phyloP scores from a whole-genome alignment of 1,284 basidiomycete genomes.

The Malassezia globosa region DNA sequence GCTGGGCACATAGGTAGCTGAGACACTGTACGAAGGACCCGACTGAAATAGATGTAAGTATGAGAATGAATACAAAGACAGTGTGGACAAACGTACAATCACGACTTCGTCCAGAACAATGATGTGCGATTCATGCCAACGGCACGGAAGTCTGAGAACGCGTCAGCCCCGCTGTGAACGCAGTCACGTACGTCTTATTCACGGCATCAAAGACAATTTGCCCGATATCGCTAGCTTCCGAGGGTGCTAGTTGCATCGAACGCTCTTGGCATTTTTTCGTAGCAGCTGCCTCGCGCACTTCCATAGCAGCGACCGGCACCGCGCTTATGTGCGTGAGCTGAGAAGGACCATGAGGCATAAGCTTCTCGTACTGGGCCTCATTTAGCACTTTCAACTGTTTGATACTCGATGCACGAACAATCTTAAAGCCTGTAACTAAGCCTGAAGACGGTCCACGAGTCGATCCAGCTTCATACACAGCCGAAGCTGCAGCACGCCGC shows the following conservation, averaged over 20 bases:
- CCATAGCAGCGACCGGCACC: conserved; percentile 24
- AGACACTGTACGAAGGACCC: conserved; percentile 29
- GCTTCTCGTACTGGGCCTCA: conserved; percentile 14
- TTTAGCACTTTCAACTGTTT: neutral
- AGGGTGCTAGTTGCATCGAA: conserved; percentile 23
- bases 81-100: conserved; percentile 23
- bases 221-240: conserved; percentile 29
- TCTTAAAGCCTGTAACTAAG: conserved; percentile 27
- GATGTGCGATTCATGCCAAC: conserved; percentile 43
- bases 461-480: conserved; percentile 18
- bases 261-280: conserved; percentile 25
- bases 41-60: conserved; percentile 14
- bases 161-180: no score
- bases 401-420: conserved; percentile 34
- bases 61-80: no score
- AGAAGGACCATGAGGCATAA: neutral
- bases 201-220: conserved; percentile 40
- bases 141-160: conserved; percentile 30
- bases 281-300: conserved; percentile 27
- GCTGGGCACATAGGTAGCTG: conserved; percentile 33
- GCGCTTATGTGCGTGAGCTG: conserved; percentile 20
- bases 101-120: conserved; percentile 46
- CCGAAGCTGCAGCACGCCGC: conserved; percentile 22
- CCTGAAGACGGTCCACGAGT: neutral
- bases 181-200: conserved; percentile 43